Evolutionary conservation across 2,329 filamentous ascomycete genomes (phyloP), one percentile per base, ranked within the genome.

Genomic region (Arthrobotrys conoides): DNA sequence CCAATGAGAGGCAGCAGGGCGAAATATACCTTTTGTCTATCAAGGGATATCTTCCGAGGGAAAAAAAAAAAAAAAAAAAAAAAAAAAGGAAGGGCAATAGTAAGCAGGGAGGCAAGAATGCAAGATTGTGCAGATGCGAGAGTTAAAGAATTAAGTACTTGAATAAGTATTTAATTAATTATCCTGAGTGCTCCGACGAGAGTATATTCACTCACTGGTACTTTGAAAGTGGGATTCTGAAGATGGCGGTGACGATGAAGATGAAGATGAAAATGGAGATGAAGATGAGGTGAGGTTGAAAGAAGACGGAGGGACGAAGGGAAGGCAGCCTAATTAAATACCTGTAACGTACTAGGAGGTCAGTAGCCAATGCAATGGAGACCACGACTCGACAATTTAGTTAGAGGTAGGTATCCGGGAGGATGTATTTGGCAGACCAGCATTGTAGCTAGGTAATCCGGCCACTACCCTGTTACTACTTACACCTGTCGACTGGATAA

Each of bases 151-250:
- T n/a, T 44, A 30, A 30, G 27, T 30, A 30, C 3, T n/a, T n/a
- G 6, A 30, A 6, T 30, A 3, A 6, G 27, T 22, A 24, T 61
- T 41, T 41, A 61, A 36, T 59, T 61, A 61, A 61, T 61, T 61
- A 61, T 61, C 36, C 57, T 44, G 57, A 61, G 57, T 61, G 57
- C 57, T 44, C 57, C 20, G 57, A 61, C 57, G 57, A 44, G 33
- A 36, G 36, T 41, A 27, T 61, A 61, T 61, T 61, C 57, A 36
- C 57, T 18, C 57, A 61, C 57, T 51, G 8, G n/a, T 5, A 46
- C 8, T 46, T 16, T 20, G 18, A 12, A 46, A 6, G 3, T 16
- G 14, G 16, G 30, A 30, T 30, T 59, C 10, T 24, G 30, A 41
- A 27, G 33, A 59, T 14, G 53, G 12, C 18, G 44, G 18, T 12